Percentiles rank a stretch among this genome's conserved stretches.
Evolutionary conservation across 441 rosid species (phyloP).

Genomic region (Pelargonium myrrhifolium): DNA sequence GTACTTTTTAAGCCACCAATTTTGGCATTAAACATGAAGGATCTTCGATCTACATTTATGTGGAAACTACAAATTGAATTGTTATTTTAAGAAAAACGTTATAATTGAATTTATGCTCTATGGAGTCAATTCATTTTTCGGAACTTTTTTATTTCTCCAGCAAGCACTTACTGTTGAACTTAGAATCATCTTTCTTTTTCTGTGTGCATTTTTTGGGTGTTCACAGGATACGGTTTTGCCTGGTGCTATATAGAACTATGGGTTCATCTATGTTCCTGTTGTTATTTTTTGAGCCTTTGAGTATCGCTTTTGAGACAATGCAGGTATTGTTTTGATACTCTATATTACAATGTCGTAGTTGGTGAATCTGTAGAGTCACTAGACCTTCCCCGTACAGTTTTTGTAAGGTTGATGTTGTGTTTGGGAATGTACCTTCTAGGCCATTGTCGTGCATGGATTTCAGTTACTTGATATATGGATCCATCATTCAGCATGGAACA

Average conservation of each 20-base stretch:
- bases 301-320: slow-evolving; percentile 94
- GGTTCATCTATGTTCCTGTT: slow-evolving; percentile 67
- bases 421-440: slow-evolving; percentile 40
- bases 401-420: slow-evolving; percentile 10
- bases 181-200: not conserved
- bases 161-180: slow-evolving; percentile 2
- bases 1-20: no score
- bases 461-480: slow-evolving; percentile 92
- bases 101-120: no score
- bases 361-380: slow-evolving; percentile 5
- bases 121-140: no score
- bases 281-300: slow-evolving; percentile 88
- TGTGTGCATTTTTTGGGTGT: slow-evolving; percentile 11
- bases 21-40: no score
- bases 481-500: slow-evolving; percentile 61
- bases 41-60: no score
- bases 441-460: slow-evolving; percentile 86
- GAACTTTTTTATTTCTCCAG: not conserved
- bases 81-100: no score
- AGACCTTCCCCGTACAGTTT: not conserved
- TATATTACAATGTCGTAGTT: not conserved
- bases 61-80: no score
- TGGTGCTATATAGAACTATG: slow-evolving; percentile 45
- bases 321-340: slow-evolving; percentile 49
- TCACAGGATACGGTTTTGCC: slow-evolving; percentile 78